Conservation (phyloP, 495 filamentous ascomycete genomes). For the Trichoderma parareesei region DNA sequence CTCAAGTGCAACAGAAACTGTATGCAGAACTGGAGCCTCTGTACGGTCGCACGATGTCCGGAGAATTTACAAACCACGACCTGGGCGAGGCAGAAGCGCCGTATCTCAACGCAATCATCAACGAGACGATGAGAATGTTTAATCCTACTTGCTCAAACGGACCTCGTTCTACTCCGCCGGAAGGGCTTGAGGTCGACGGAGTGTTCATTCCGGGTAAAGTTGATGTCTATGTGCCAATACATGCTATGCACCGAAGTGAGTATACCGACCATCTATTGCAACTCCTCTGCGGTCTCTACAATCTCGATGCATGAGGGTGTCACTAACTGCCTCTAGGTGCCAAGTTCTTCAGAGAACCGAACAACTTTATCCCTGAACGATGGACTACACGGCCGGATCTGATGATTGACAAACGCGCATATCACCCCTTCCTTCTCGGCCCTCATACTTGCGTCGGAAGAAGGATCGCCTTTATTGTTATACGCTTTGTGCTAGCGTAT, state of each 20-base stretch:
- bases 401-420: slow-evolving; percentile 1
- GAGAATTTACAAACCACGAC: slow-evolving; percentile 13
- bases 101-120: not conserved
- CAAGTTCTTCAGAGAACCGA: not conserved
- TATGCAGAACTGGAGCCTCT: slow-evolving; percentile 4
- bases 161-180: not conserved
- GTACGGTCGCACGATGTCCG: slow-evolving; percentile 15
- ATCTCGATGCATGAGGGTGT: not conserved
- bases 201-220: not conserved
- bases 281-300: too few relatives aligned
- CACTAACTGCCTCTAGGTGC: not conserved
- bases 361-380: slow-evolving; percentile 1
- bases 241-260: slow-evolving; percentile 1
- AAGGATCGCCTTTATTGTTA: slow-evolving; percentile 23
- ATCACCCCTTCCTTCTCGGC: not conserved
- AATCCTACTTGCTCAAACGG: not conserved
- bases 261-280: not conserved
- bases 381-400: slow-evolving; percentile 1
- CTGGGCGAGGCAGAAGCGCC: not conserved
- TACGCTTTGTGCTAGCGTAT: slow-evolving; percentile 21
- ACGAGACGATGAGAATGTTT: not conserved
- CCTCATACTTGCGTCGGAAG: slow-evolving; percentile 25
- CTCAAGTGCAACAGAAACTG: slow-evolving; percentile 8
- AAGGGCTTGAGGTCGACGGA: not conserved
- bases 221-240: not conserved